Evolutionary conservation across 2,329 filamentous ascomycete genomes (phyloP), one percentile per base, ranked within the genome.

Genomic region (Sporothrix protearum): DNA sequence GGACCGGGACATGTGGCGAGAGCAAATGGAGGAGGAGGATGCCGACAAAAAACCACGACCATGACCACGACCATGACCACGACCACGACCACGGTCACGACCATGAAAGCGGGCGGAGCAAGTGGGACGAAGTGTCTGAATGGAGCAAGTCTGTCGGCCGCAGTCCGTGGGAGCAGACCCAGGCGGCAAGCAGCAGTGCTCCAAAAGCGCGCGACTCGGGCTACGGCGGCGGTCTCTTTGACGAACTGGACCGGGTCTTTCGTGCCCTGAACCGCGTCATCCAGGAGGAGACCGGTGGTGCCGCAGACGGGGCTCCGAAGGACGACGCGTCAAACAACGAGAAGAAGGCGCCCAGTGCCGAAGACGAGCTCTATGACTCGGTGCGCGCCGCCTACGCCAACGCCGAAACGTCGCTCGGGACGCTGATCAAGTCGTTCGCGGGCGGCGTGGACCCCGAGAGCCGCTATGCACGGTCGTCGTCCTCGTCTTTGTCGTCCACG

Each of bases 331-430:
- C 49, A 53, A 4, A 61, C 53, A 36, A 39, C 10, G 33, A 55
- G 47, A 57, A 66, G 39, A 22, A 30, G 28, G 71, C 75, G 33
- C 78, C 82, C 1, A 76, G 79, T 22, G 77, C 80, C 14, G 82
- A 83, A 71, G 79, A 82, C 33, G 83, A 85, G 12, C 75, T 84
- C n/a, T 84, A 81, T 71, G 77, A 78, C 0, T 74, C 78, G 14
- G 74, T 84, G 14, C 77, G 78, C 14, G 82, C 82, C 7, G 78
- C 78, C 7, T 80, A 81, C 66, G 75, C 80, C 33, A 77, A 79
- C 10, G 79, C 78, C 1, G 78, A 81, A 71, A 80, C 79, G 64
- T 80, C 83, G 0, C 82, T 83, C 75, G 80, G 82, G 72, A 78
- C 78, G 0, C 80, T 85, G 30, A 73, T 82, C 66, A 82, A 81